Base-by-base conservation (phyloP, 2,329 filamentous ascomycete species). In the Talaromyces atroroseus region DNA sequence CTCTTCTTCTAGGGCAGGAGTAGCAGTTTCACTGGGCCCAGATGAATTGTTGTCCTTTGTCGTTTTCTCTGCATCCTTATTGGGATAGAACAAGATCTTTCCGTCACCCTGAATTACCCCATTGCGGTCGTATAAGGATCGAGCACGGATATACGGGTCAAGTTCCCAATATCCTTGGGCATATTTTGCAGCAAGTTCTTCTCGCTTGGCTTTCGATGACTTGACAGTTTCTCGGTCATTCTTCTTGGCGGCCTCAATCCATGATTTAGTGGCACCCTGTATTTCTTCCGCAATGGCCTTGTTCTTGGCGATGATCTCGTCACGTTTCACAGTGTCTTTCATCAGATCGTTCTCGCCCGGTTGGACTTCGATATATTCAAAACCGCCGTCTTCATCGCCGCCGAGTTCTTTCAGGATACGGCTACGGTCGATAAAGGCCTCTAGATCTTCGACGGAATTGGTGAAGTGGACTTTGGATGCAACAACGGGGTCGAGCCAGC, bases 401-500 rank as follows among this genome's bases (percentile, higher is more conserved):
- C 91, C 92, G 3, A 96, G 80, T 60, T 96, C 92, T 66, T 87
- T 89, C 58, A 87, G 82, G 61, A 97, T 88, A 49, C 86, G 85
- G 47, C 78, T 78, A 40, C 78, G 78, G 11, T 84, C 80, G 56
- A 99, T 87, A 68, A 87, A 96, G 56, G 85, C 78, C 61, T 88
- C 83, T 53, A 99, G 78, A 53, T 96, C 92, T 54, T 87, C 81
- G 55, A 85, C 77, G 63, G 84, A 90, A 67, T 90, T 94, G 57
- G 89, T 94, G 72, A 97, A 97, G 71, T 96, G 86, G 20, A 99
- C 88, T 74, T 99, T 99, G 68, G 83, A 81, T 23, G 94, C 94
- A 26, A 99, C 92, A 3, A 99, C 92, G 1, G 94, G 94, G 70
- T 99, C 94, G 38, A 99, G 83, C 94, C 94, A 99, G 63, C 92